Evolutionary conservation across 164 flowering plant genomes (phyloP).

Genomic region (Cinnamomum chago): DNA sequence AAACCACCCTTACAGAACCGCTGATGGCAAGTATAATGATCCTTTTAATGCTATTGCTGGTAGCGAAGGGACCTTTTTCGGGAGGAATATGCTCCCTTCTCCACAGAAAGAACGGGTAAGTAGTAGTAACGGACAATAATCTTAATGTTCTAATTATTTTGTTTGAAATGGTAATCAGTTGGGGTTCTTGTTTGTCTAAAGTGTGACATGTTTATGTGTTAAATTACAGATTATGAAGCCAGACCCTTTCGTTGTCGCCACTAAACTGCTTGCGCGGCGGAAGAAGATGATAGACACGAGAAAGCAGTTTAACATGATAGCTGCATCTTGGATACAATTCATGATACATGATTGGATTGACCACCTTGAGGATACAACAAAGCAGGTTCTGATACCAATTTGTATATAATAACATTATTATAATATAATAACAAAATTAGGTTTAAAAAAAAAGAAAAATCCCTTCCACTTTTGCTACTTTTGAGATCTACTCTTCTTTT

Average conservation of each 20-base stretch:
- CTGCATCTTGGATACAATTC: slow-evolving; percentile 47
- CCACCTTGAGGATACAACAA: slow-evolving; percentile 39
- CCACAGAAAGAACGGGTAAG: background rate
- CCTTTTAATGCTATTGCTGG: slow-evolving; percentile 28
- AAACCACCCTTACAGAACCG: slow-evolving; percentile 27
- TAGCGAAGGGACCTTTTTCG: slow-evolving; percentile 36
- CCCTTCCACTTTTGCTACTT: background rate
- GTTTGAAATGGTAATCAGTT: no score
- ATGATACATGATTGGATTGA: slow-evolving; percentile 54
- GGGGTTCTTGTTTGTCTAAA: no score
- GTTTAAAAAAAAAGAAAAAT: no score
- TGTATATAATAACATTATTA: no score
- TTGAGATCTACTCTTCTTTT: no score
- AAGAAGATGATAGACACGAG: slow-evolving; percentile 30
- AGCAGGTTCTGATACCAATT: slow-evolving; percentile 22
- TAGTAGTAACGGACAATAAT: no score
- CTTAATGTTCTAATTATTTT: no score
- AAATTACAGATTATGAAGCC: slow-evolving; percentile 18
- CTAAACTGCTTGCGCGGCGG: slow-evolving; percentile 34
- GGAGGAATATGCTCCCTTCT: slow-evolving; percentile 39
- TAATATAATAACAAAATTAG: background rate
- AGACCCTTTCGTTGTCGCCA: slow-evolving; percentile 35
- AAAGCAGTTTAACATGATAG: slow-evolving; percentile 46
- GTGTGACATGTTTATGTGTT: no score
- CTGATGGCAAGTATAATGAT: slow-evolving; percentile 32